Conservation (phyloP, 345 rosid species). For the Microthlaspi erraticum region DNA sequence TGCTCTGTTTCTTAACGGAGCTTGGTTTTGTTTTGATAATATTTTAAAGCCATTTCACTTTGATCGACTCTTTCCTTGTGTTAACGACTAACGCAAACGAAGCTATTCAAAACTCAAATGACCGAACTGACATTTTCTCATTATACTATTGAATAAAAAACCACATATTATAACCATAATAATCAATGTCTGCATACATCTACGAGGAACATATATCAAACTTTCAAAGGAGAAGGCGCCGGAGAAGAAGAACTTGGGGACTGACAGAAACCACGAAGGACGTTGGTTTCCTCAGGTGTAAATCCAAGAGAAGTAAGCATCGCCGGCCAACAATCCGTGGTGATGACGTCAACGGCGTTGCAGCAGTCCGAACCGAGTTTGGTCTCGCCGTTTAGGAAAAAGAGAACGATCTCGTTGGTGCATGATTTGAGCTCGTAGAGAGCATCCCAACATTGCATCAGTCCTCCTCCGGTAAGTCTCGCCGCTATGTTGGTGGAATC, state of each 20-base stretch:
- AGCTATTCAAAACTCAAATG: constrained; percentile 15
- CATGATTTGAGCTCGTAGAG: constrained; percentile 64
- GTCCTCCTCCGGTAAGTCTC: constrained; percentile 47
- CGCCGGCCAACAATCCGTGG: constrained; percentile 74
- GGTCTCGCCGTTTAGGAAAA: constrained; percentile 65
- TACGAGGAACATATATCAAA: constrained; percentile 19
- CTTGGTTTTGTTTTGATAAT: background rate
- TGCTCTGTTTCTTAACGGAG: background rate
- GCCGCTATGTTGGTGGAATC: constrained; percentile 35
- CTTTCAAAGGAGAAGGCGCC: constrained; percentile 29
- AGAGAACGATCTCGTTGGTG: constrained; percentile 64
- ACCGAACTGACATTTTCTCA: background rate
- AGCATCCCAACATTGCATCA: constrained; percentile 72
- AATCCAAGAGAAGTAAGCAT: constrained; percentile 79
- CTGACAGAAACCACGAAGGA: constrained; percentile 65
- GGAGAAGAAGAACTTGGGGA: constrained; percentile 33
- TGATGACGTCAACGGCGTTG: constrained; percentile 56
- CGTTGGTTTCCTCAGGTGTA: constrained; percentile 60
- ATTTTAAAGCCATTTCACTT: background rate
- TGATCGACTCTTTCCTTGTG: constrained; percentile 1
- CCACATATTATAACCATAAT: constrained; percentile 13
- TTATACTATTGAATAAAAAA: background rate
- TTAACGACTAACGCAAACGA: background rate
- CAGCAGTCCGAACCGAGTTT: constrained; percentile 62
- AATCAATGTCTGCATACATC: constrained; percentile 4